phyloP scores from a whole-genome alignment of 2,329 filamentous ascomycete species.

The Chrysosporium keratinophilum region DNA sequence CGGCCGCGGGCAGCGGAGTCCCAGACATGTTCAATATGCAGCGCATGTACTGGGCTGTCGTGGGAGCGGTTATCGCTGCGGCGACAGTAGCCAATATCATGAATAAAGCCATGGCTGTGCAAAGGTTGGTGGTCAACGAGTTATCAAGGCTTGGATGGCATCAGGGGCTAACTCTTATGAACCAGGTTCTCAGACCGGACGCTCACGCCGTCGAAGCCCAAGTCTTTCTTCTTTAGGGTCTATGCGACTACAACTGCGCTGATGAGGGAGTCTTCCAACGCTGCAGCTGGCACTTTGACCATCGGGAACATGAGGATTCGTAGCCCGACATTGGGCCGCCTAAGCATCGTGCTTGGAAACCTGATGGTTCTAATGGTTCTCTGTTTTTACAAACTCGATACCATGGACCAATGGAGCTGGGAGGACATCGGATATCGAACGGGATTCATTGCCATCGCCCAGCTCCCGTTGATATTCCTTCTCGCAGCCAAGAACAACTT shows the following conservation, averaged over 20 bases:
- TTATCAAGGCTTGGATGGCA: neutral
- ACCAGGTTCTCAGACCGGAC: constrained; percentile 38
- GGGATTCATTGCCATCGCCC: constrained; percentile 44
- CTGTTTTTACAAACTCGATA: constrained; percentile 47
- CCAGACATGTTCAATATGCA: constrained; percentile 41
- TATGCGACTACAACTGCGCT: constrained; percentile 47
- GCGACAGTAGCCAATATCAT: constrained; percentile 32
- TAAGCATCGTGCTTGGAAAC: constrained; percentile 34
- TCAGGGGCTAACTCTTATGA: neutral
- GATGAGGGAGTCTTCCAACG: constrained; percentile 45
- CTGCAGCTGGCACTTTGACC: constrained; percentile 30
- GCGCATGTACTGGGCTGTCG: constrained; percentile 45
- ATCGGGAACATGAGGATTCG: constrained; percentile 26
- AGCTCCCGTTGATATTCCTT: constrained; percentile 47
- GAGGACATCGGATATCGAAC: constrained; percentile 49
- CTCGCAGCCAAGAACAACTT: constrained; percentile 48
- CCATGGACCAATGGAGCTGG: constrained; percentile 41
- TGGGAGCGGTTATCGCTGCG: constrained; percentile 32
- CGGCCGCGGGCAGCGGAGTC: constrained; percentile 23
- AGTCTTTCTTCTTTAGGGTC: constrained; percentile 36
- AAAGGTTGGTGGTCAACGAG: constrained; percentile 35
- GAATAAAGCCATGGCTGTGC: constrained; percentile 40
- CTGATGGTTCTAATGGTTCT: constrained; percentile 43
- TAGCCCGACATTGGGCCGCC: constrained; percentile 33
- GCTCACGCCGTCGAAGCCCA: constrained; percentile 45